Base-by-base conservation (phyloP, 176 grass and related monocot species). In the Musa beccarii region DNA sequence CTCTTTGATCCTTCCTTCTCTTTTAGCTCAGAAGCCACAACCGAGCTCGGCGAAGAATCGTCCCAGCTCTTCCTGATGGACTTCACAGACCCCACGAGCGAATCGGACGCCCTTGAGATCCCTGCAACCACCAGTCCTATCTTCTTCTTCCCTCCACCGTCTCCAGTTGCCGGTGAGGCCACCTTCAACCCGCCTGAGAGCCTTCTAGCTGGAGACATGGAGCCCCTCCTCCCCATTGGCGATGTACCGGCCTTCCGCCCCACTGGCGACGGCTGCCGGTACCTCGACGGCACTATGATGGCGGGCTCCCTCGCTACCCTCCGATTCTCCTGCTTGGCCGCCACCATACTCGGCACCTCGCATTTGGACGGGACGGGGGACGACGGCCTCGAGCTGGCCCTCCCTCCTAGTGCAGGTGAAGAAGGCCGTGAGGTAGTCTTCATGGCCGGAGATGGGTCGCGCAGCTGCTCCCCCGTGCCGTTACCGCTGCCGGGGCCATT, bases 41-140 rank as follows among this genome's bases (percentile, higher is more conserved):
- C 56, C 0, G 83, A 83, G 25, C 69, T 67, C 52, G 71, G 67
- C 25, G 86, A 82, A 0, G 84, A 84, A 73, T 98, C 90, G 1
- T 93, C 95, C 95, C 95, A 98, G 84, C 90, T 93, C 82, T 89
- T 98, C 59, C 95, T 86, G 20, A 76, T 86, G 0, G 90, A 87
- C 63, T 87, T 98, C 10, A 69, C 68, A 0, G 90, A 93, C 1
- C 84, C 95, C 3, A 79, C 51, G 9, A 86, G 74, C 29, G 89
- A 75, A 77, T 94, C 95, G 1, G 95, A 69, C 72, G 89, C 87
- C 78, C 83, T 98, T 8, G 90, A 86, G 23, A 93, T 93, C 13
- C 94, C 94, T 26, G 88, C 84, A 8, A 97, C 93, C 24, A 93
- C 26, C 28, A 97, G 51, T 1, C 89, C 92, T 11, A 82, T 75